These are phyloP conservation scores for Russula compacta DNA, from an alignment of 768 basidiomycete genomes.

Conservation along the genomic window DNA sequence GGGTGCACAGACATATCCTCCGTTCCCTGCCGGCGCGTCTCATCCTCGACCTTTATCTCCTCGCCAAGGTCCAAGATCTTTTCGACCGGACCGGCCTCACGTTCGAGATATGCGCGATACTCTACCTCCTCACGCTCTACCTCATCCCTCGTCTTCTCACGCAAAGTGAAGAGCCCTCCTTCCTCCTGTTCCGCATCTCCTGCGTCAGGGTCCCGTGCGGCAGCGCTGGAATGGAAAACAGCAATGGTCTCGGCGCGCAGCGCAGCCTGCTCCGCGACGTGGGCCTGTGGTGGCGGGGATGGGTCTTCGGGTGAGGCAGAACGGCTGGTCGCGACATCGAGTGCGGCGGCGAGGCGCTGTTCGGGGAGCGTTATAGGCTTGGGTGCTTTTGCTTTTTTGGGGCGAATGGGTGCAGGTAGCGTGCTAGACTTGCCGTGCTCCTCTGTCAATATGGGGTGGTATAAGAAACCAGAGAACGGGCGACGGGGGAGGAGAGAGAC, in stretches of 20 bases:
- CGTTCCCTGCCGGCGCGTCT: conserved; percentile 25
- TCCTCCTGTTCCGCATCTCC: conserved; percentile 38
- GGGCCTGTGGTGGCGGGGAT: conserved; percentile 45
- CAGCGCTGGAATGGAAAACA: conserved; percentile 56
- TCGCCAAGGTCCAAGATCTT: conserved; percentile 54
- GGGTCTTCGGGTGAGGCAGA: conserved; percentile 38
- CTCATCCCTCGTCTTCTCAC: conserved; percentile 75
- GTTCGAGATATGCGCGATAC: conserved; percentile 72
- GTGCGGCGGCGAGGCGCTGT: conserved; percentile 54
- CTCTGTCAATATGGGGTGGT: conserved; percentile 34
- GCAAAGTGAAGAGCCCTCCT: conserved; percentile 61
- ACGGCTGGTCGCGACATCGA: conserved; percentile 48
- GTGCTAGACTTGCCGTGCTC: conserved; percentile 47
- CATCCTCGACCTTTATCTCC: conserved; percentile 19
- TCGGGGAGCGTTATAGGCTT: conserved; percentile 74
- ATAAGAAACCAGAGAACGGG: background rate
- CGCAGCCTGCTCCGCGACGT: conserved; percentile 66
- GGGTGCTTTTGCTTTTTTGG: conserved; percentile 48
- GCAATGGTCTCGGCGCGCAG: conserved; percentile 77
- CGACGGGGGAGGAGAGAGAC: too few relatives aligned
- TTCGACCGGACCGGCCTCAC: conserved; percentile 70
- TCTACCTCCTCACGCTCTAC: conserved; percentile 72
- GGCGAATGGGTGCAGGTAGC: conserved; percentile 22
- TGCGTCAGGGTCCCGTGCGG: conserved; percentile 24
- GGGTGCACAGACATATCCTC: conserved; percentile 23